Conservation (phyloP, 495 filamentous ascomycete species). For the Rusavskia elegans region DNA sequence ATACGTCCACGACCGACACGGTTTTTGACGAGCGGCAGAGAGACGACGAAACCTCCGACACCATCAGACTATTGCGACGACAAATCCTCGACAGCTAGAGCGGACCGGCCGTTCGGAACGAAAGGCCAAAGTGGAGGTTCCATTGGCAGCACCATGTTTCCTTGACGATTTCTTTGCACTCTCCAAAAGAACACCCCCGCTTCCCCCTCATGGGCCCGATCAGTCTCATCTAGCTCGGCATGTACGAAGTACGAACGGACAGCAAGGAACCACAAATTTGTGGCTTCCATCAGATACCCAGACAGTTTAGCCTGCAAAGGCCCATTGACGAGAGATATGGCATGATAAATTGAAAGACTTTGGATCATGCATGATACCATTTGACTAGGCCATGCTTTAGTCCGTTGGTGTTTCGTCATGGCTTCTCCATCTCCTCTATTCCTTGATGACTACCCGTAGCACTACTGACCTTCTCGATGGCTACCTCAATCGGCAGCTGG, state of each 20-base stretch:
- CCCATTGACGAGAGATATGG: background rate
- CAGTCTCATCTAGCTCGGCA: conserved; percentile 1
- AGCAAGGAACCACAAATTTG: background rate
- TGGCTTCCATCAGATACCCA: background rate
- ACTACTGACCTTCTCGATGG: background rate
- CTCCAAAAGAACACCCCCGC: background rate
- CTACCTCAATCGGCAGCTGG: conserved; percentile 23
- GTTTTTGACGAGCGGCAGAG: conserved; percentile 5
- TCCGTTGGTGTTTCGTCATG: background rate
- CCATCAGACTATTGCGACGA: background rate
- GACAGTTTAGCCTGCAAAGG: conserved; percentile 3
- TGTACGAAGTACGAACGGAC: background rate
- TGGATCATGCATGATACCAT: background rate
- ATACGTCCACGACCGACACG: conserved; percentile 9
- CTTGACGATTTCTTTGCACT: background rate
- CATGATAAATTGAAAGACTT: background rate
- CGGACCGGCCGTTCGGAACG: background rate
- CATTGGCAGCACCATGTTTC: background rate
- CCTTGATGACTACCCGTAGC: background rate
- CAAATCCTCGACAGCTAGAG: no score
- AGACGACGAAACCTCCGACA: conserved; percentile 9
- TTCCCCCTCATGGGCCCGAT: background rate
- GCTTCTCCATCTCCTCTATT: background rate
- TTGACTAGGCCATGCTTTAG: background rate
- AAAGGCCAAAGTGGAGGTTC: background rate